Conservation (phyloP, 345 rosid genomes). For the Anacardium occidentale region DNA sequence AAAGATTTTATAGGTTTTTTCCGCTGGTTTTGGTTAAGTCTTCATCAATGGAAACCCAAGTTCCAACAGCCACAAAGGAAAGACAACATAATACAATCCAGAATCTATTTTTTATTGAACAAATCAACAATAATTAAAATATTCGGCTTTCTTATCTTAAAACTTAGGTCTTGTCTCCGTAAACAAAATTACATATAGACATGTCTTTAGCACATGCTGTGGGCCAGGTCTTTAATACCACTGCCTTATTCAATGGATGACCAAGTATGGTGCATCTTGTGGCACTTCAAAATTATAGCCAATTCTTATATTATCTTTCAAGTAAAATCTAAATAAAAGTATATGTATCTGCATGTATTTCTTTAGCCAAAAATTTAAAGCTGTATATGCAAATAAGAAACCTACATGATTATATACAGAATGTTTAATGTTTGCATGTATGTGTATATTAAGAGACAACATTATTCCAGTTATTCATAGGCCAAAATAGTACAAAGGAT, state of each 20-base stretch:
- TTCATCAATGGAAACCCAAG: slow-evolving; percentile 11
- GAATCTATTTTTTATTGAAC: slow-evolving; percentile 7
- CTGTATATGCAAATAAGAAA: not conserved
- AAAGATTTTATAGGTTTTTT: slow-evolving; percentile 67
- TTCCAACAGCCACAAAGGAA: slow-evolving; percentile 13
- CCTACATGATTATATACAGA: not conserved
- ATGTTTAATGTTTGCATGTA: not conserved
- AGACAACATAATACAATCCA: not conserved
- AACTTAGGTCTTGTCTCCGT: not conserved
- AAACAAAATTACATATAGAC: not conserved
- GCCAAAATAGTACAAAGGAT: slow-evolving; percentile 53
- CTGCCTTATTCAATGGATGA: not conserved
- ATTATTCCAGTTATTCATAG: slow-evolving; percentile 4
- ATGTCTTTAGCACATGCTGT: not conserved
- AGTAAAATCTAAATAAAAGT: not conserved
- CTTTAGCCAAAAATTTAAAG: not conserved
- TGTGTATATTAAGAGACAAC: too few relatives aligned
- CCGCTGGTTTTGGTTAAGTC: slow-evolving; percentile 63
- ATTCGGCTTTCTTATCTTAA: not conserved
- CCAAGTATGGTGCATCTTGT: not conserved
- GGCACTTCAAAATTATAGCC: not conserved
- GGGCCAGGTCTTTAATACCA: not conserved
- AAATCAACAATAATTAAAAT: not conserved
- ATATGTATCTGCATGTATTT: not conserved
- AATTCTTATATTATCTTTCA: not conserved